Evolutionary conservation across 2,329 filamentous ascomycete species (phyloP), one percentile per base, ranked within the genome.

Genomic region (Colletotrichum trifolii): DNA sequence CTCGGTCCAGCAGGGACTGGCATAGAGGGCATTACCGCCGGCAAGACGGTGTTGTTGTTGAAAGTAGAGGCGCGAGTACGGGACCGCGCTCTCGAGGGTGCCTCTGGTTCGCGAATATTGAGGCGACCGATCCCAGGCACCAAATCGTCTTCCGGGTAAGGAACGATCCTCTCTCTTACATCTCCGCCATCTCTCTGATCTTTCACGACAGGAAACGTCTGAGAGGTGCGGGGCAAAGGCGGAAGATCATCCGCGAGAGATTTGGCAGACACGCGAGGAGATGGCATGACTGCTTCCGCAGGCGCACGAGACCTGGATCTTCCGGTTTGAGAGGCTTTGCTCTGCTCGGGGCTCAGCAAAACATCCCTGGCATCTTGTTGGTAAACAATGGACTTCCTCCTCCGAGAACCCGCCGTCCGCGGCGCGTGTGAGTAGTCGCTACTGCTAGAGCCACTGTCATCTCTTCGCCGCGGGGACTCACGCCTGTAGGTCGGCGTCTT

Each of bases 361-460:
- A 56, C 64, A 8, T 49, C 63, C 7, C 70, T 72, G 42, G 76
- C 76, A 4, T 79, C 77, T 56, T 25, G 25, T 25, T 80, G 78
- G 10, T 76, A 65, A 3, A 78, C 67, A 10, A 76, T 66, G 2
- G 78, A 77, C 59, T 76, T 76, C 36, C 75, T 73, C 7, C 74
- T 73, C n/a, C 73, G 74, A 40, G 71, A 69, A 8, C 71, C 69
- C 42, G 73, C 55, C 60, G 74, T 52, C 60, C 73, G 67, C 17
- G 73, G 68, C 3, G 70, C 71, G 59, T 73, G 77, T 10, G 73
- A 66, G 38, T 75, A 71, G 9, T 82, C 81, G 17, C 81, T 80
- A 34, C 76, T 78, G 35, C 76, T 78, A 3, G 79, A 80, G 39
- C 77, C 76, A 15, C 73, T 79, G 7, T 76, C 76, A n/a, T 77